Conservation (phyloP, 163 green algal genomes). For the Scenedesmus sp. region DNA sequence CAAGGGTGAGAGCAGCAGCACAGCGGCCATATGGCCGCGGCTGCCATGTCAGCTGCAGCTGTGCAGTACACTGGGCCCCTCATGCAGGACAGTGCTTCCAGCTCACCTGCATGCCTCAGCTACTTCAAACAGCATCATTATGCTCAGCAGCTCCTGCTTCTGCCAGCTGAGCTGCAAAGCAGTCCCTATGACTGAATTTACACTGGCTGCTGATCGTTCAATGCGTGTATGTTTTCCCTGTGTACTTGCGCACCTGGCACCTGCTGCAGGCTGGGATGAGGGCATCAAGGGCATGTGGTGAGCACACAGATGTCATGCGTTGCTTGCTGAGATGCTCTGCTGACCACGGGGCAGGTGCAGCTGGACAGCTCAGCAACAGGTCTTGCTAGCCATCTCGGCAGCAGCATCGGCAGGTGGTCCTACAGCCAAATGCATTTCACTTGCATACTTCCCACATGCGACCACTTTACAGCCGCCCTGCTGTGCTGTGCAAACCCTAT, state of each 20-base stretch:
- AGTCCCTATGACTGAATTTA: no score
- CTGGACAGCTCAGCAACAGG: not conserved
- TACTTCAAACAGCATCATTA: no score
- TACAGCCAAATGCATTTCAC: no score
- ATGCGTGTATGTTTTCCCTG: no score
- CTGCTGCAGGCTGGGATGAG: slow-evolving; percentile 77
- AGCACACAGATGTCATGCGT: not conserved
- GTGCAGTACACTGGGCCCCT: no score
- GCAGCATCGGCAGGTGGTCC: not conserved
- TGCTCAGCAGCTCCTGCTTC: no score
- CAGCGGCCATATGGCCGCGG: not conserved
- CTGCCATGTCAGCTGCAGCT: not conserved
- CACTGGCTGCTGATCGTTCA: no score
- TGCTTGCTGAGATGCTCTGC: not conserved
- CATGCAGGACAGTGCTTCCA: no score
- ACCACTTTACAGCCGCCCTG: not conserved
- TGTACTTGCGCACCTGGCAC: no score
- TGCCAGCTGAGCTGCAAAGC: not conserved
- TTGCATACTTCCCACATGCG: no score
- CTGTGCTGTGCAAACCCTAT: not conserved
- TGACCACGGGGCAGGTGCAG: not conserved
- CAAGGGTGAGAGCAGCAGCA: slow-evolving; percentile 31
- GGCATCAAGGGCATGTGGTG: slow-evolving; percentile 84
- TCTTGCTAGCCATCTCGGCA: not conserved
- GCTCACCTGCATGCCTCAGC: no score